These are phyloP conservation scores for Hypsizygus marmoreus DNA, from an alignment of 768 basidiomycete genomes.

Conservation along the genomic window DNA sequence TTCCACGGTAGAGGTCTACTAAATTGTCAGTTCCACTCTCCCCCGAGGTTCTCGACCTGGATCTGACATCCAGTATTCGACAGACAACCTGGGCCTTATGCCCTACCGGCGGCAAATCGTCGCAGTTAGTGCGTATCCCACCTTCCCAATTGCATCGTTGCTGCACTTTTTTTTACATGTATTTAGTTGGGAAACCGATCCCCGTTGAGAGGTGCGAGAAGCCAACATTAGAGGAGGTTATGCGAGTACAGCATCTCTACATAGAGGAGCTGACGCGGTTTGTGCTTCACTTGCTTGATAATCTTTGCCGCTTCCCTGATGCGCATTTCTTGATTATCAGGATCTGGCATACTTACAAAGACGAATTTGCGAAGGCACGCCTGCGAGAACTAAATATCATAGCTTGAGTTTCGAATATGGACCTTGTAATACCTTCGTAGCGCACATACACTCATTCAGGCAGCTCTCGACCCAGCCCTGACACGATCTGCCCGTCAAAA, in stretches of 20 bases:
- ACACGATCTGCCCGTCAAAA: too few relatives aligned
- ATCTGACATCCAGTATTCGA: not conserved
- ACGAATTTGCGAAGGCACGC: conserved; percentile 85
- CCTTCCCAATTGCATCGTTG: not conserved
- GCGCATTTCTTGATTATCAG: conserved; percentile 38
- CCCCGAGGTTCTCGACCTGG: not conserved
- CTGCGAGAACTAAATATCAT: conserved; percentile 78
- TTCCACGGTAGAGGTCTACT: conserved; percentile 95
- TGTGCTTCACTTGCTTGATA: conserved; percentile 23
- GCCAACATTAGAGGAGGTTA: conserved; percentile 81
- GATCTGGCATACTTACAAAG: conserved; percentile 97
- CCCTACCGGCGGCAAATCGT: conserved; percentile 95
- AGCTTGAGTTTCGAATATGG: conserved; percentile 42
- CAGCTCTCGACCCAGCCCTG: too few relatives aligned
- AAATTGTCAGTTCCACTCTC: conserved; percentile 67
- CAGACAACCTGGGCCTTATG: conserved; percentile 94
- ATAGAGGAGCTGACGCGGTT: conserved; percentile 92
- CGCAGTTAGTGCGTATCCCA: conserved; percentile 80
- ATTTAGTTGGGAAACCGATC: conserved; percentile 85
- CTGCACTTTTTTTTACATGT: not conserved
- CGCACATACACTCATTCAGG: too few relatives aligned
- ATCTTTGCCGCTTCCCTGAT: not conserved
- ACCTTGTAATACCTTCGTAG: conserved; percentile 9
- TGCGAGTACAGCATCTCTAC: conserved; percentile 78
- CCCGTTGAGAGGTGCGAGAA: conserved; percentile 74